These are phyloP conservation scores for Chytriomyces hyalinus DNA, from an alignment of 192 early-diverging fungal genomes.

Conservation along the genomic window DNA sequence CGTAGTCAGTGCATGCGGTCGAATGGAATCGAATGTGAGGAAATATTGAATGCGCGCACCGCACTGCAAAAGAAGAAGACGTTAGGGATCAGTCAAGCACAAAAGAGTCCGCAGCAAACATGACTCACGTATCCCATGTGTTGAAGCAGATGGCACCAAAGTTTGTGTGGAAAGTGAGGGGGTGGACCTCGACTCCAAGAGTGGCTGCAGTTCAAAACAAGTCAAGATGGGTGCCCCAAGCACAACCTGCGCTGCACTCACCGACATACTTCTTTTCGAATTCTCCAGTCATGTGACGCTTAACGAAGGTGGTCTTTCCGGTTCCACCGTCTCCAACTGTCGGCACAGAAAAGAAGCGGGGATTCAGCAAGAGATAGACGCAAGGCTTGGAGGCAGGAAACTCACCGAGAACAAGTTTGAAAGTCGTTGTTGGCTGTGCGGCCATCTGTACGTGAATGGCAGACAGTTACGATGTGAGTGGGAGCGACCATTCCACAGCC, in stretches of 20 bases:
- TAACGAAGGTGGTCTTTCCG: constrained; percentile 99
- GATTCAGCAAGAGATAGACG: neutral
- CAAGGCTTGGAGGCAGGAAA: neutral
- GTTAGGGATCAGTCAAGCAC: constrained; percentile 17
- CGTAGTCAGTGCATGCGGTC: neutral
- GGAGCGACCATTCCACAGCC: too few species aligned
- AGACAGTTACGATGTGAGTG: too few species aligned
- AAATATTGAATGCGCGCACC: neutral
- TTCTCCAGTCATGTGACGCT: constrained; percentile 99
- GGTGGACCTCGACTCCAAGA: constrained; percentile 99
- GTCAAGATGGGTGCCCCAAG: neutral
- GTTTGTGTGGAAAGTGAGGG: constrained; percentile 97
- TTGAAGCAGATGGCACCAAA: constrained; percentile 97
- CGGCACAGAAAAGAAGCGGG: neutral
- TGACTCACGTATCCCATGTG: constrained; percentile 92
- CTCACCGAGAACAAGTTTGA: constrained; percentile 90
- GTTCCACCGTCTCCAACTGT: constrained; percentile 97
- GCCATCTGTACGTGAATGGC: neutral
- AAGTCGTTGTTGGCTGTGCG: constrained; percentile 62
- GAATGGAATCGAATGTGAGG: neutral
- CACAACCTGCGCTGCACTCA: constrained; percentile 51
- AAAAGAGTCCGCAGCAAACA: constrained; percentile 16
- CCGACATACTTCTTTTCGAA: constrained; percentile 99
- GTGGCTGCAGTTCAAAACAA: constrained; percentile 70
- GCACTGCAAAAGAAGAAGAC: constrained; percentile 2